Percentiles rank a stretch among this genome's conserved stretches.
Conservation (phyloP, 208 protist genomes). For the Leishmania lainsoni region DNA sequence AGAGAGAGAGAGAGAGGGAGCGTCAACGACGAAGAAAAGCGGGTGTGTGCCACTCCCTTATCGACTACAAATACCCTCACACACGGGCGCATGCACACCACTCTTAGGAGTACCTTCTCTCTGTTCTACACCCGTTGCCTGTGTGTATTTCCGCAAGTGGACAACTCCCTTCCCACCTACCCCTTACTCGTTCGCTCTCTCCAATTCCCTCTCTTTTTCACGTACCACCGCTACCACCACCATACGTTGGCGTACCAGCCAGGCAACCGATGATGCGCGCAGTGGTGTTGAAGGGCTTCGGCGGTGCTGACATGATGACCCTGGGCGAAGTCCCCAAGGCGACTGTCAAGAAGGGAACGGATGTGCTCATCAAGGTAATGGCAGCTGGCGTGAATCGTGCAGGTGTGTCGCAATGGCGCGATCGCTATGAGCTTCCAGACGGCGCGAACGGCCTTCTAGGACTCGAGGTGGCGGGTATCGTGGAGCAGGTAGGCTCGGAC, state of each 20-base stretch:
- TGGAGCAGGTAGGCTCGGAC: conserved; percentile 57
- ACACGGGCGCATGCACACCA: not conserved
- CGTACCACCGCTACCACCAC: not conserved
- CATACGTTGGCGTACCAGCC: not conserved
- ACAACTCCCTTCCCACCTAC: not conserved
- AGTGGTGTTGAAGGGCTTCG: conserved; percentile 70
- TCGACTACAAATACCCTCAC: not conserved
- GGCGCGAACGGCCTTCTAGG: conserved; percentile 78
- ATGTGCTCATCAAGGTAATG: conserved; percentile 87
- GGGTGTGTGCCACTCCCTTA: not conserved
- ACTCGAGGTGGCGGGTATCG: conserved; percentile 88
- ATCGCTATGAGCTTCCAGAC: conserved; percentile 82
- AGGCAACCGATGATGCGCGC: conserved; percentile 54
- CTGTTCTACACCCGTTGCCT: not conserved
- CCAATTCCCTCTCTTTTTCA: not conserved
- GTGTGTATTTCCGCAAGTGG: not conserved
- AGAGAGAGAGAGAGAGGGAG: not conserved
- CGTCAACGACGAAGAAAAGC: not conserved
- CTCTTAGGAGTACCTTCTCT: not conserved
- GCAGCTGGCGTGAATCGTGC: conserved; percentile 88
- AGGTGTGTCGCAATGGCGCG: conserved; percentile 76
- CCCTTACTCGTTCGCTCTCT: not conserved
- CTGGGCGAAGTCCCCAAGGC: conserved; percentile 50
- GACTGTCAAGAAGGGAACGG: conserved; percentile 35
- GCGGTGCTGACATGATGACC: conserved; percentile 49